Evolutionary conservation across 2,329 filamentous ascomycete species (phyloP).

Genomic region (Penicillium sp.): DNA sequence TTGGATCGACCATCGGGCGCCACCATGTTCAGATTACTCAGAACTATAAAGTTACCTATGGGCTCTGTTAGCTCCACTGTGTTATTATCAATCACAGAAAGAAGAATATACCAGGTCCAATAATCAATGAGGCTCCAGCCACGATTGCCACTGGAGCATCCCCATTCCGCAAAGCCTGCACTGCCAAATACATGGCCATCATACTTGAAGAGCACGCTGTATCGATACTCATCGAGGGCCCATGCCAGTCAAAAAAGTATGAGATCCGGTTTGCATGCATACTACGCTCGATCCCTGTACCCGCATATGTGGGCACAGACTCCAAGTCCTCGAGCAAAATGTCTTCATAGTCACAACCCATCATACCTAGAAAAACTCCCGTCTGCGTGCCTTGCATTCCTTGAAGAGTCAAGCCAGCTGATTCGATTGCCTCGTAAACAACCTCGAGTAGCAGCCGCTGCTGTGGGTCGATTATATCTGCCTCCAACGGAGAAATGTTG

Average conservation of each 20-base stretch:
- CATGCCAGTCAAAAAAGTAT: constrained; percentile 23
- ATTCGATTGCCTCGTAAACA: constrained; percentile 1
- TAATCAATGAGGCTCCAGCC: constrained; percentile 25
- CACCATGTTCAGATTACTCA: constrained; percentile 37
- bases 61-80: not conserved
- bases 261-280: constrained; percentile 37
- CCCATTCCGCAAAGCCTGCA: constrained; percentile 7
- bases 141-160: constrained; percentile 24
- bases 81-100: not conserved
- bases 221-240: constrained; percentile 39
- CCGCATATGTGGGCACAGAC: not conserved
- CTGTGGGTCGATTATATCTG: constrained; percentile 2
- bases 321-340: not conserved
- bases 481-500: constrained; percentile 1
- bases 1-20: constrained; percentile 52
- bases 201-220: constrained; percentile 47
- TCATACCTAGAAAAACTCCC: constrained; percentile 1
- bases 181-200: constrained; percentile 27
- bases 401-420: constrained; percentile 1
- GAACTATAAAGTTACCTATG: constrained; percentile 5
- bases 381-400: constrained; percentile 2
- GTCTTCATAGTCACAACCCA: not conserved
- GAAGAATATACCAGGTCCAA: constrained; percentile 19
- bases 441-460: constrained; percentile 2
- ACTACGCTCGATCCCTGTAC: constrained; percentile 25